Conservation (phyloP, 768 basidiomycete genomes). For the Agrocybe chaxingu region DNA sequence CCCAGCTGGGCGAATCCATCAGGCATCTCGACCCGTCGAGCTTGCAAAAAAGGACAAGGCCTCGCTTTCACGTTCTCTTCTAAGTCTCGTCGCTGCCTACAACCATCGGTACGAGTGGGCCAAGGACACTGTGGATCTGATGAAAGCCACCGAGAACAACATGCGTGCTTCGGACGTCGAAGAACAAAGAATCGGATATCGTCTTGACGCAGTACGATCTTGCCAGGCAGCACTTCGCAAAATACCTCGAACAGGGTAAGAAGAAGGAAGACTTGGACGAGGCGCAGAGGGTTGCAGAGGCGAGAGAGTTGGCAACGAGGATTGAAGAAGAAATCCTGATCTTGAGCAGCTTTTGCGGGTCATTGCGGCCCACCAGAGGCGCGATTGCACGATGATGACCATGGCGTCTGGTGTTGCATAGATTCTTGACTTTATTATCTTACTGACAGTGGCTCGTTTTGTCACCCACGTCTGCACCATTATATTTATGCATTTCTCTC, state of each 20-base stretch:
- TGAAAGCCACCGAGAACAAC: slow-evolving; percentile 1
- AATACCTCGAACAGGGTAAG: not conserved
- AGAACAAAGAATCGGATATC: not conserved
- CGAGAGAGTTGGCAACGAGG: not conserved
- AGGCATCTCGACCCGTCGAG: too few species aligned
- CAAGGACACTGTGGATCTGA: not conserved
- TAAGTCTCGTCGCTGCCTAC: slow-evolving; percentile 5
- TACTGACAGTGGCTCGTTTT: too few species aligned
- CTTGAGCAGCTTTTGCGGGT: not conserved
- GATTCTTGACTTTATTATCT: too few species aligned
- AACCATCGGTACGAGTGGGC: not conserved
- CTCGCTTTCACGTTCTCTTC: not conserved
- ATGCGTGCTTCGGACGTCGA: not conserved
- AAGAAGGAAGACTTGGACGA: not conserved
- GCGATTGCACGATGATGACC: not conserved
- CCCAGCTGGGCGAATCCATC: too few species aligned
- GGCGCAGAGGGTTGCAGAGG: not conserved
- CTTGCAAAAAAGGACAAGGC: not conserved
- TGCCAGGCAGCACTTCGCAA: not conserved
- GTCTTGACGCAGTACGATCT: slow-evolving; percentile 4
- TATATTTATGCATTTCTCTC: too few species aligned
- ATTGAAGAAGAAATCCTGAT: not conserved
- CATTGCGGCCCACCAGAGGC: not conserved
- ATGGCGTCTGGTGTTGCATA: too few species aligned
- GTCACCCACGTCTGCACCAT: too few species aligned